Percentiles rank a stretch among this genome's conserved stretches.
Evolutionary conservation across 2,329 filamentous ascomycete genomes (phyloP).

Genomic region (Penicillium thymicola): DNA sequence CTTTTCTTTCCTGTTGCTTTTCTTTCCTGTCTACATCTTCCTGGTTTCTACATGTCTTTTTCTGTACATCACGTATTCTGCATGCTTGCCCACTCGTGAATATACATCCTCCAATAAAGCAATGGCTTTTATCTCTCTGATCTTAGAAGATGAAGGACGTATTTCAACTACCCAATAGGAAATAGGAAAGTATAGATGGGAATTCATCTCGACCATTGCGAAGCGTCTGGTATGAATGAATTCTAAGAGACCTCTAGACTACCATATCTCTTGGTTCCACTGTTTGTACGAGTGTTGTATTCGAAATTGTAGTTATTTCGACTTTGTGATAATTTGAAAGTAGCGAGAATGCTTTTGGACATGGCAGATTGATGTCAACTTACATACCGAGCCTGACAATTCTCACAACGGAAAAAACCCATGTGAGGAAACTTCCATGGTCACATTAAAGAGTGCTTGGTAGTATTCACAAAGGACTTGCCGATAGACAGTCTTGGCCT

Average conservation of each 20-base stretch:
- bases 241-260: not conserved
- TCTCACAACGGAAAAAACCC: not conserved
- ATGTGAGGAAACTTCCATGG: not conserved
- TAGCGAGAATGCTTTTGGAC: not conserved
- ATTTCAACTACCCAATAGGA: not conserved
- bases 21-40: not conserved
- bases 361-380: not conserved
- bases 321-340: not conserved
- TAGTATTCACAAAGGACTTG: not conserved
- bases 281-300: not conserved
- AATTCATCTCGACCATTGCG: not conserved
- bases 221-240: not conserved
- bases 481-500: not conserved
- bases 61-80: constrained; percentile 2
- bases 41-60: constrained; percentile 2
- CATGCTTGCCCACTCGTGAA: constrained; percentile 2
- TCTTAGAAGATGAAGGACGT: not conserved
- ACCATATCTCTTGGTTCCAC: not conserved
- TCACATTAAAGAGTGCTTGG: not conserved
- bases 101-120: not conserved
- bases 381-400: not conserved
- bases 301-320: not conserved
- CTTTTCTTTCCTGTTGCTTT: not conserved
- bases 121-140: not conserved
- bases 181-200: too few relatives aligned